Evolutionary conservation across 164 flowering plant species (phyloP), one percentile per base, ranked within the genome.

Genomic region (Chimonanthus praecox): DNA sequence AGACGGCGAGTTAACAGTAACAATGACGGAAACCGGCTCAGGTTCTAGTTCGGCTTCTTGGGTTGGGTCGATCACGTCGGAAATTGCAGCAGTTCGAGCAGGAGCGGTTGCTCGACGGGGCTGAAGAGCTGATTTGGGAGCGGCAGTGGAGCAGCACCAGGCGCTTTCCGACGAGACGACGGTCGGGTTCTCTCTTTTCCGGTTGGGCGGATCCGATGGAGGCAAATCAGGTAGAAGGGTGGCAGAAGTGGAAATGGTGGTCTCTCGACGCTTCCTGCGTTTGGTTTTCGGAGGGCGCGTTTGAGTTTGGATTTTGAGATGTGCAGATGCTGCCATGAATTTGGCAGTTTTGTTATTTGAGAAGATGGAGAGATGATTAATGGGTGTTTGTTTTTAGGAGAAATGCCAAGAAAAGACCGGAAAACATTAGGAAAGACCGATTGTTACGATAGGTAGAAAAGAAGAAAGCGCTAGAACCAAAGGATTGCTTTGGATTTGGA

Each of bases 211-310:
- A 47, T 69, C 66, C 20, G 60, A 71, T 8, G 77, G 74, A 1
- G 49, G 79, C 3, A 80, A 70, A 48, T 54, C 7, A n/a, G 70
- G 62, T 58, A 15, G 68, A 2, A 10, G 60, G 60, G 77, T 13
- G 21, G 88, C 81, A 50, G 87, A 49, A 74, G 92, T 61, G 64
- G 91, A 81, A 68, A 86, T 85, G 81, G 94, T 87, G 80, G 89
- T 86, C 77, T 88, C 91, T 2, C 89, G 85, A 77, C 63, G 84
- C 81, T 82, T 87, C 47, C 94, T 89, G 66, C 93, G 90, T 70
- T 85, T 91, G 79, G 85, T 83, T 75, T 88, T 87, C 45, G 81
- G 85, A 77, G 47, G 21, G 11, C 16, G 61, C 7, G 15, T 7
- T 45, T 74, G 77, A 21, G 76, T 76, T 72, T 88, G 90, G 76